A percentile compares a stretch with the other conserved stretches of the same genome.
Evolutionary conservation across 345 rosid species (phyloP).

Genomic region (Eutrema yunnanense): DNA sequence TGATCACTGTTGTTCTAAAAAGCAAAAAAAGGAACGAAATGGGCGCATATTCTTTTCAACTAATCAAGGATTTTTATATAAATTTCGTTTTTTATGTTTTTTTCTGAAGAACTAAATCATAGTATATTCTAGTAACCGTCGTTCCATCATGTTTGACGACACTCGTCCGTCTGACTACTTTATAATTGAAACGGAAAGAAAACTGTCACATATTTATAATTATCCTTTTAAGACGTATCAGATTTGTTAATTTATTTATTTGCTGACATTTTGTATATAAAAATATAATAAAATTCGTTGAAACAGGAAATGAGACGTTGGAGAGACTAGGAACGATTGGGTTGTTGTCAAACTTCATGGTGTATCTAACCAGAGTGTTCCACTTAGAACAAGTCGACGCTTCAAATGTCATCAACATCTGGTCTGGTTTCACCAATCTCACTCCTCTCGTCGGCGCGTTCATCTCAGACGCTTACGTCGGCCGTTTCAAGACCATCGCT

Average conservation of each 20-base stretch:
- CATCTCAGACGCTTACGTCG: conserved; percentile 45
- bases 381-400: conserved; percentile 52
- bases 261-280: background rate
- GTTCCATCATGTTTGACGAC: conserved; percentile 11
- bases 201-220: background rate
- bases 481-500: conserved; percentile 57
- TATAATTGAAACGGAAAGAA: background rate
- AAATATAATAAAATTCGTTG: background rate
- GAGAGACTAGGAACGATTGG: conserved; percentile 74
- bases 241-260: background rate
- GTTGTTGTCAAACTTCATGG: conserved; percentile 49
- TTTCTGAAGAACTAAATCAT: background rate
- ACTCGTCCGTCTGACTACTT: background rate
- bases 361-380: conserved; percentile 52
- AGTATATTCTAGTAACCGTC: conserved; percentile 17
- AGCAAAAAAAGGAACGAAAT: background rate
- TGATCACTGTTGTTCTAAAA: background rate
- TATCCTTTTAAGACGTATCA: background rate
- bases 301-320: conserved; percentile 62
- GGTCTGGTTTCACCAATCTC: conserved; percentile 60
- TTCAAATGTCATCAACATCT: conserved; percentile 49
- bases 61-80: background rate
- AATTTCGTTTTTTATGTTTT: background rate
- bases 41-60: background rate
- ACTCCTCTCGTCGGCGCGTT: conserved; percentile 68